phyloP scores from a whole-genome alignment of 345 rosid genomes.

The Salix purpurea region DNA sequence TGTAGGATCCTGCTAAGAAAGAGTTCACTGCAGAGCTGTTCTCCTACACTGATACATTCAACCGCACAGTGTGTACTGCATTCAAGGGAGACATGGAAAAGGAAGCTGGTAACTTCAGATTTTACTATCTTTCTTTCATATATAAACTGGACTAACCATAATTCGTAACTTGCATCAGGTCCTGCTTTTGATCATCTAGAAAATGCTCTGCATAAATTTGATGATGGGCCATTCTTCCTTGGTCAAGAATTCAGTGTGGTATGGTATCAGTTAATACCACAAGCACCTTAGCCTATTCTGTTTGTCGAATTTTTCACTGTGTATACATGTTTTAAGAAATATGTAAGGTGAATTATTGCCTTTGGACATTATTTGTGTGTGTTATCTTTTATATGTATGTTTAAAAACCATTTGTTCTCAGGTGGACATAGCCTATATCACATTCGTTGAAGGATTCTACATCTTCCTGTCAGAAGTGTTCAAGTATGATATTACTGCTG shows the following conservation, averaged over 20 bases:
- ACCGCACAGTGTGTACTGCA: slow-evolving; percentile 30
- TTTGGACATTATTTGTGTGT: background rate
- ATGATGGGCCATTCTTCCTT: slow-evolving; percentile 87
- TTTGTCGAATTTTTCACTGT: background rate
- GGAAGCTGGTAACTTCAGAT: slow-evolving; percentile 45
- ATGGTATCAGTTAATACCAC: background rate
- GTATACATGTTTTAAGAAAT: background rate
- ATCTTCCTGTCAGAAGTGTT: slow-evolving; percentile 43
- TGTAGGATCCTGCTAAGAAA: slow-evolving; percentile 64
- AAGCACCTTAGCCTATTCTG: background rate
- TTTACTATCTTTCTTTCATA: background rate
- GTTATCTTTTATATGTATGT: background rate
- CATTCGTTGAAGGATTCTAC: slow-evolving; percentile 64
- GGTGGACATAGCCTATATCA: slow-evolving; percentile 74
- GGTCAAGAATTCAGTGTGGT: slow-evolving; percentile 72
- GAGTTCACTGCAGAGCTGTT: slow-evolving; percentile 63
- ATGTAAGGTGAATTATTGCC: background rate
- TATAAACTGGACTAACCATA: background rate
- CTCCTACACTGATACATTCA: slow-evolving; percentile 50
- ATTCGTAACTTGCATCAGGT: slow-evolving; percentile 35
- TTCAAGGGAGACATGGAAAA: slow-evolving; percentile 58
- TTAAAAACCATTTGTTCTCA: slow-evolving; percentile 18
- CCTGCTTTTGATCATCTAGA: slow-evolving; percentile 72
- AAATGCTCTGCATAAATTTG: slow-evolving; percentile 54
- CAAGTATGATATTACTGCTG: slow-evolving; percentile 53